Base-by-base conservation (phyloP, 2,329 filamentous ascomycete species). In the Zelopaecilomyces penicillatus region DNA sequence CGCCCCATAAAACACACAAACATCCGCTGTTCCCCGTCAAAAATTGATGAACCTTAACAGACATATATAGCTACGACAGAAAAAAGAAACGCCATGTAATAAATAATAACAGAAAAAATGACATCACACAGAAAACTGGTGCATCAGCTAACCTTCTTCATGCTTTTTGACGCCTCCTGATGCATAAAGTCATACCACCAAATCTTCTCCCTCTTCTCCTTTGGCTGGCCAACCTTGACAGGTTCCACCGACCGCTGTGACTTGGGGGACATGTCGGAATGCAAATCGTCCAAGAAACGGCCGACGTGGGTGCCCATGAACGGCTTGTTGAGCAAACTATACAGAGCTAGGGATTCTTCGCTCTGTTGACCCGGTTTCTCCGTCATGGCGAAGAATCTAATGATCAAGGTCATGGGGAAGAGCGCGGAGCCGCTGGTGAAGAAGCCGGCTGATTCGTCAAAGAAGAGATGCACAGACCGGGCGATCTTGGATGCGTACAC, bases 401-500 rank as follows among this genome's bases (percentile, higher is more conserved):
- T 46, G 8, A 46, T 46, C n/a, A 51, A 39, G 11, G 44, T 45
- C 27, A 48, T 29, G 8, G 46, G 44, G 26, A 52, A 46, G 27
- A 51, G 46, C 6, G 41, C 44, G 1, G 46, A 39, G 19, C 48
- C 42, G 26, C 46, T 45, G 3, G 44, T 42, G 37, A 47, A 41
- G 5, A 42, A 42, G 3, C 47, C 44, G 4, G 50, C 48, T 5
- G 41, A 33, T 30, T 45, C 48, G 12, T 46, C 48, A 10, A 47
- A 45, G 29, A 52, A 43, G 10, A 51, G 37, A 29, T 47, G 44
- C 6, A 49, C 47, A 3, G 41, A 31, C n/a, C 48, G 49, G 6
- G 47, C 49, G 26, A 52, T 52, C 37, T 52, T 52, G 38, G 37
- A 39, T 4, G 49, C 44, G 37, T 42, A 52, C 19, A 47, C 28